Conservation (phyloP, 2,329 filamentous ascomycete genomes). For the Alternaria arbusti region DNA sequence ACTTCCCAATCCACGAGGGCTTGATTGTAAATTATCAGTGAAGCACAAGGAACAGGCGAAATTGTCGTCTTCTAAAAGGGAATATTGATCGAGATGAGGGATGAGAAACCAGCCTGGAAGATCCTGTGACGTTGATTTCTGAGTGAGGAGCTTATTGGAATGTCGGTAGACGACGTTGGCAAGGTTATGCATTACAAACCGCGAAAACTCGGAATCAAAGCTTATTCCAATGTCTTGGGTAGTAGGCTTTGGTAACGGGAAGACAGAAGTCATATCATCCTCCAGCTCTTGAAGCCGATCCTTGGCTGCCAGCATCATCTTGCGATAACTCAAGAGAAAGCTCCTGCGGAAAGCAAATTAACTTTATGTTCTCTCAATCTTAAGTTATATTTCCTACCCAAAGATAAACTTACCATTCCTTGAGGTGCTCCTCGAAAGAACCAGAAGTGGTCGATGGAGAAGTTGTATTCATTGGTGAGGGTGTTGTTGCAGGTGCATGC, state of each 20-base stretch:
- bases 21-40: background rate
- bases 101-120: background rate
- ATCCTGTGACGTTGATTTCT: too few species aligned
- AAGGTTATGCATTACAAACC: background rate
- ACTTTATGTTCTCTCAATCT: background rate
- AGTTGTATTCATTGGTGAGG: too few species aligned
- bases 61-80: background rate
- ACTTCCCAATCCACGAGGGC: background rate
- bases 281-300: background rate
- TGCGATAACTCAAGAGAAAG: background rate
- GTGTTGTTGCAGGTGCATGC: background rate
- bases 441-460: background rate
- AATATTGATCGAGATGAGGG: background rate
- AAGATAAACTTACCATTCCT: background rate
- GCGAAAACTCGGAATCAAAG: background rate
- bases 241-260: fast-evolving
- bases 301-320: background rate
- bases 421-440: background rate
- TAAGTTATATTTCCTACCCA: background rate
- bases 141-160: background rate
- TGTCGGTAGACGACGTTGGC: too few species aligned
- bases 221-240: background rate
- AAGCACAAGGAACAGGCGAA: background rate
- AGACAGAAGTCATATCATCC: fast-evolving
- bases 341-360: background rate